Percentiles rank a stretch among this genome's conserved stretches.
phyloP scores from a whole-genome alignment of 768 basidiomycete species.

The Mycena maculata region DNA sequence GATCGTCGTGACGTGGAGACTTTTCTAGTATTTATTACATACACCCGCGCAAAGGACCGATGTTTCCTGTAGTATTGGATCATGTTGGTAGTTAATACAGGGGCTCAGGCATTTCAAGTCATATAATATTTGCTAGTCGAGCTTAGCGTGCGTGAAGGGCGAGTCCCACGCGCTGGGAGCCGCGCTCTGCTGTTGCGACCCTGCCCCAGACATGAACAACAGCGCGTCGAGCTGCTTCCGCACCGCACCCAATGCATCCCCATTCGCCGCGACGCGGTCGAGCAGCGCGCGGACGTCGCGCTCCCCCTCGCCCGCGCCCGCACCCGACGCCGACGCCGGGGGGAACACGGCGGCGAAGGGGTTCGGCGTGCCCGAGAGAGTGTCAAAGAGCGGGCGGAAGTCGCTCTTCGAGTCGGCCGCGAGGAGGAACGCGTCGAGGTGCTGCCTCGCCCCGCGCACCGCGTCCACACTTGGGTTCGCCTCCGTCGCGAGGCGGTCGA shows the following conservation, averaged over 20 bases:
- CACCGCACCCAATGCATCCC: background rate
- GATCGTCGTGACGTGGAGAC: no score
- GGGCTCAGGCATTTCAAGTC: no score
- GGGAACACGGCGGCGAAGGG: conserved; percentile 15
- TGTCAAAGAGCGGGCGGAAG: conserved; percentile 26
- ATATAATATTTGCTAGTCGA: background rate
- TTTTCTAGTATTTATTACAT: no score
- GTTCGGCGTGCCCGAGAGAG: conserved; percentile 10
- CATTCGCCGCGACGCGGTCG: conserved; percentile 12
- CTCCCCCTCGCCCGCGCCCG: conserved; percentile 7
- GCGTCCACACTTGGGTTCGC: background rate
- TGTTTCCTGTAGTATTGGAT: no score
- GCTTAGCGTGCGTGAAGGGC: background rate
- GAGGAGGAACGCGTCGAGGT: no score
- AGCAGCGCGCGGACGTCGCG: conserved; percentile 29
- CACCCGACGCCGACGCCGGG: background rate
- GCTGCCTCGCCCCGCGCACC: background rate
- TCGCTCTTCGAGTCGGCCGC: conserved; percentile 27
- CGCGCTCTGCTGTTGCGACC: background rate
- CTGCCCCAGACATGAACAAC: background rate
- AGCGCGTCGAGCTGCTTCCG: conserved; percentile 1
- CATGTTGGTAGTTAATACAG: no score
- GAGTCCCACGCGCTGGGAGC: conserved; percentile 20
- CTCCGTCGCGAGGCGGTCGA: conserved; percentile 19
- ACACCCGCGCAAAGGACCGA: no score